Conservation (phyloP, 805 yeast species). For the Suhomyces tanzawaensis region DNA sequence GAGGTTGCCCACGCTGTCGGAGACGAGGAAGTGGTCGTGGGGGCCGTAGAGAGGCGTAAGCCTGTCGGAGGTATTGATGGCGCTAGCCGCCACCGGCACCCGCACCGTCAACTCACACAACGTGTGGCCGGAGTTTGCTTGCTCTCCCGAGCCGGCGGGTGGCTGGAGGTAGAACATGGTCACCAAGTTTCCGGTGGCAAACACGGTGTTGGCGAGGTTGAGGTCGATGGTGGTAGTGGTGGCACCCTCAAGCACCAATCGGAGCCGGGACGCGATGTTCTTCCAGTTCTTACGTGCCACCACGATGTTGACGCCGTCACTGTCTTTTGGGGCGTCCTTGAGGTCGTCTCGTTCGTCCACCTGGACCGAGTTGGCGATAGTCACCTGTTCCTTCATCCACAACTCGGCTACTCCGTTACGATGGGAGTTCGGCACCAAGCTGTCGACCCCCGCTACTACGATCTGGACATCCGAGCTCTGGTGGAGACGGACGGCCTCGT, state of each 20-base stretch:
- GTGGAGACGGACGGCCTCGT: constrained; percentile 25
- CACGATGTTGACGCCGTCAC: constrained; percentile 37
- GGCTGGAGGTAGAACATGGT: constrained; percentile 36
- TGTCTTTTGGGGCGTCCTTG: constrained; percentile 22
- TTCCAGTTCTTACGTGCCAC: constrained; percentile 41
- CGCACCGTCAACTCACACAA: constrained; percentile 25
- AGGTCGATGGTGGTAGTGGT: constrained; percentile 16
- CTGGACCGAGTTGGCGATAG: constrained; percentile 16
- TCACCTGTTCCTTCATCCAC: constrained; percentile 32
- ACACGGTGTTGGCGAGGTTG: constrained; percentile 39
- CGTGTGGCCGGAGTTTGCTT: constrained; percentile 26
- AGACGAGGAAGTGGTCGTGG: constrained; percentile 36
- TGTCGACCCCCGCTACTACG: constrained; percentile 41
- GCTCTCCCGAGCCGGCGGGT: constrained; percentile 5
- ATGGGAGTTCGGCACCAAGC: constrained; percentile 30
- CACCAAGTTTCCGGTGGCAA: constrained; percentile 31
- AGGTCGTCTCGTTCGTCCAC: constrained; percentile 25
- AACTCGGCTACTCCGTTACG: constrained; percentile 38
- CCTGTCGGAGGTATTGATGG: constrained; percentile 19
- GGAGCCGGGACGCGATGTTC: constrained; percentile 23
- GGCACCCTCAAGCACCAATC: constrained; percentile 15
- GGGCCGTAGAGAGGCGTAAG: constrained; percentile 34
- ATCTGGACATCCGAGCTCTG: constrained; percentile 29
- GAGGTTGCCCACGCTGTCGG: constrained; percentile 55
- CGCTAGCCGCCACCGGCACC: constrained; percentile 15